Conservation (phyloP, 352 stramenopile genomes). For the Lagenidium giganteum region DNA sequence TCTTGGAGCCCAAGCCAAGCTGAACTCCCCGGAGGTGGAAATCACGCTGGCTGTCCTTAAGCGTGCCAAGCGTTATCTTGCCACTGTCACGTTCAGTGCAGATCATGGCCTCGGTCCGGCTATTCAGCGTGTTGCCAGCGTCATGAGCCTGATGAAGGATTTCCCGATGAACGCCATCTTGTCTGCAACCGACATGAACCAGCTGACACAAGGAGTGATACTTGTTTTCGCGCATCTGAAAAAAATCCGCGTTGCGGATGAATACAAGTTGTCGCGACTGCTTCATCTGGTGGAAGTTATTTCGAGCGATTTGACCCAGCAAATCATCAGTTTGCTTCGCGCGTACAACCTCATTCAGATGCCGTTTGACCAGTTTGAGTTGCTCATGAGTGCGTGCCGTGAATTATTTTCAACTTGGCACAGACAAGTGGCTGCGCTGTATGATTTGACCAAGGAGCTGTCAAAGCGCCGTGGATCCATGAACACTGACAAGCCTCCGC, state of each 20-base stretch:
- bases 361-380: constrained; percentile 81
- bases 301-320: constrained; percentile 80
- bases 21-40: constrained; percentile 87
- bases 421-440: constrained; percentile 73
- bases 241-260: constrained; percentile 86
- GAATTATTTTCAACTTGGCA: constrained; percentile 87
- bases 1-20: constrained; percentile 77
- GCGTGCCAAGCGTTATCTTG: constrained; percentile 88
- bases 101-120: constrained; percentile 85
- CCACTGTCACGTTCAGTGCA: constrained; percentile 87
- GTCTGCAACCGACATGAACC: constrained; percentile 80
- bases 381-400: constrained; percentile 67
- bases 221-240: constrained; percentile 87
- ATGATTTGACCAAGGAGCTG: constrained; percentile 84
- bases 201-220: constrained; percentile 76
- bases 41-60: constrained; percentile 90
- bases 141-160: constrained; percentile 92
- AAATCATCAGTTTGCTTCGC: constrained; percentile 75
- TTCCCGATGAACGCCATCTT: constrained; percentile 92
- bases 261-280: constrained; percentile 82
- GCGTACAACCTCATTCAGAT: constrained; percentile 84
- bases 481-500: constrained; percentile 71
- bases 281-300: constrained; percentile 83
- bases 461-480: constrained; percentile 81
- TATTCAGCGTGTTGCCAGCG: constrained; percentile 83